A percentile compares a stretch with the other conserved stretches of the same genome.
These are phyloP conservation scores for Umbellularia californica DNA, from an alignment of 164 flowering plant species.

Conservation along the genomic window DNA sequence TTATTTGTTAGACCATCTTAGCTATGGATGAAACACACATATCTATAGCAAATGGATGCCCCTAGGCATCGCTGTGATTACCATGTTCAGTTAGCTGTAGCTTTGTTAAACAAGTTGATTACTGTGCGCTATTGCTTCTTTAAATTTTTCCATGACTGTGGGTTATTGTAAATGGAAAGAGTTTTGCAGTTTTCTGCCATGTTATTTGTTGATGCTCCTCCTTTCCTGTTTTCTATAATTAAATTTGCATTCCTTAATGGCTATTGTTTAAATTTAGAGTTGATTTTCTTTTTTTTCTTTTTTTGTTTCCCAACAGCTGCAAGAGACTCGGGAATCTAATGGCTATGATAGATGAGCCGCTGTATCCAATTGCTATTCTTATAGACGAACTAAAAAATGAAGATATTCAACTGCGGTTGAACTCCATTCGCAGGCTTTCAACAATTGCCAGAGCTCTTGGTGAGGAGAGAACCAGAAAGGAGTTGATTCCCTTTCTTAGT, in stretches of 20 bases:
- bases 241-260: not conserved
- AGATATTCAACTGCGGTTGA: constrained; percentile 81
- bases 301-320: constrained; percentile 5
- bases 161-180: too few relatives aligned
- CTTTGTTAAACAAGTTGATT: too few relatives aligned
- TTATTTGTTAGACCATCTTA: too few relatives aligned
- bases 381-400: constrained; percentile 94
- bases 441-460: constrained; percentile 94
- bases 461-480: constrained; percentile 86
- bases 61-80: too few relatives aligned
- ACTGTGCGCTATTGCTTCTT: too few relatives aligned
- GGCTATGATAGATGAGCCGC: constrained; percentile 84
- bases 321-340: constrained; percentile 23
- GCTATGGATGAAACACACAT: too few relatives aligned
- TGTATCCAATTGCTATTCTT: constrained; percentile 85
- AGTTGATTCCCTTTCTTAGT: constrained; percentile 81
- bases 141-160: too few relatives aligned
- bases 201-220: not conserved
- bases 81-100: too few relatives aligned
- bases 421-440: constrained; percentile 79
- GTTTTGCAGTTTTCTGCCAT: not conserved
- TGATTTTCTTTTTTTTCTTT: not conserved
- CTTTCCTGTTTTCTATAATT: not conserved
- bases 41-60: too few relatives aligned
- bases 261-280: not conserved